Evolutionary conservation across 805 yeast genomes (phyloP).

Genomic region (Pichia paraexigua): DNA sequence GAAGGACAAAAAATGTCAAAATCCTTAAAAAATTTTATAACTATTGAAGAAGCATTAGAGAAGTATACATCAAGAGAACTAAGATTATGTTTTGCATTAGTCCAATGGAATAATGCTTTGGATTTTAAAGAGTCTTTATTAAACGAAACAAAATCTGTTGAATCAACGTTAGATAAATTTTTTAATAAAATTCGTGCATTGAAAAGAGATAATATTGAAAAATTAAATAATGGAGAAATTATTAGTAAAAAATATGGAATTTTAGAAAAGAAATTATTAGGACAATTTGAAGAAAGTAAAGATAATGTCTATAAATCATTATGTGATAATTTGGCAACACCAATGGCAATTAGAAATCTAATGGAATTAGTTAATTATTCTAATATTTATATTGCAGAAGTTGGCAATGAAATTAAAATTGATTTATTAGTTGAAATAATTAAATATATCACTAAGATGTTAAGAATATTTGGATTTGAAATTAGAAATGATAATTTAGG

Average conservation of each 20-base stretch:
- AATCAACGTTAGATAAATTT: constrained; percentile 69
- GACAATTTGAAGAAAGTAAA: constrained; percentile 41
- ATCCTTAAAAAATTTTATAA: constrained; percentile 88
- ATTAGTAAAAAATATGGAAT: constrained; percentile 55
- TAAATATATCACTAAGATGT: constrained; percentile 60
- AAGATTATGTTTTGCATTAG: constrained; percentile 82
- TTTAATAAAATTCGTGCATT: constrained; percentile 85
- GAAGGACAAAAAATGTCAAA: constrained; percentile 99
- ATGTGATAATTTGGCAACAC: constrained; percentile 83
- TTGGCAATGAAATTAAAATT: constrained; percentile 44
- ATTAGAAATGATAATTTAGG: constrained; percentile 66
- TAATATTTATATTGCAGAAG: constrained; percentile 62
- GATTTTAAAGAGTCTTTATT: constrained; percentile 84
- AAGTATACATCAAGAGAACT: constrained; percentile 72
- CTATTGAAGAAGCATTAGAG: constrained; percentile 81
- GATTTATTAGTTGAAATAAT: constrained; percentile 63
- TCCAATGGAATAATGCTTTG: constrained; percentile 86
- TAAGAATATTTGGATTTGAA: constrained; percentile 70
- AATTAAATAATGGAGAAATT: constrained; percentile 37
- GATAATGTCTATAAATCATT: constrained; percentile 63
- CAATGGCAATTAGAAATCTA: constrained; percentile 58
- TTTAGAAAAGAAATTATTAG: constrained; percentile 45
- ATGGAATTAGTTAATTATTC: constrained; percentile 61
- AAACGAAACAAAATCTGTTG: constrained; percentile 68
- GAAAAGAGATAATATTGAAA: constrained; percentile 53